These are phyloP conservation scores for Calonectria multiphialidica DNA, from an alignment of 2,329 filamentous ascomycete genomes.

Conservation along the genomic window DNA sequence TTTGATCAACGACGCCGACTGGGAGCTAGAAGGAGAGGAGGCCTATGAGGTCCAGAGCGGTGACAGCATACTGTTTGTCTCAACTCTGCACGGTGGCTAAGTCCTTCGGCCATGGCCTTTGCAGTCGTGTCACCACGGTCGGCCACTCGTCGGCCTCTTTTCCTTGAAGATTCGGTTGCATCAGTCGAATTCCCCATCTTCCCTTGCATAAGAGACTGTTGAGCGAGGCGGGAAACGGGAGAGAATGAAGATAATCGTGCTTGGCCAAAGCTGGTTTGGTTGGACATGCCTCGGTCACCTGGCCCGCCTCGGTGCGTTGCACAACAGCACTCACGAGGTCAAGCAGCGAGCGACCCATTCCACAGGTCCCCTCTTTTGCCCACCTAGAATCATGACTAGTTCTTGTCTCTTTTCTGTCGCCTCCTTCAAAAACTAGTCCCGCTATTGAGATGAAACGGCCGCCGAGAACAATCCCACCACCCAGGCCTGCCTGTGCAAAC, in stretches of 20 bases:
- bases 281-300: not conserved
- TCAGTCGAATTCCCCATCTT: conserved; percentile 16
- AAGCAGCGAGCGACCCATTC: not conserved
- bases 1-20: conserved; percentile 97
- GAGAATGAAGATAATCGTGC: conserved; percentile 20
- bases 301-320: not conserved
- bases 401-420: conserved; percentile 9
- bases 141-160: conserved; percentile 21
- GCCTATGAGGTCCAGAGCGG: conserved; percentile 84
- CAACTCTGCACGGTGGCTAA: conserved; percentile 93
- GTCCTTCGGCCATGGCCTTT: conserved; percentile 2
- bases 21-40: conserved; percentile 97
- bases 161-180: conserved; percentile 32
- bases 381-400: conserved; percentile 6
- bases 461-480: conserved; percentile 8
- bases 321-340: not conserved
- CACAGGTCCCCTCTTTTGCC: not conserved
- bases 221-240: conserved; percentile 16
- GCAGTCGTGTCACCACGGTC: conserved; percentile 12
- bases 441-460: conserved; percentile 37
- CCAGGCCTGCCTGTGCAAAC: conserved; percentile 32
- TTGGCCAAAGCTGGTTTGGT: conserved; percentile 3
- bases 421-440: conserved; percentile 13
- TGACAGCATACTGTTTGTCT: conserved; percentile 96
- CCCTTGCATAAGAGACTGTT: conserved; percentile 41